Evolutionary conservation across 2,329 filamentous ascomycete species (phyloP), one percentile per base, ranked within the genome.

Genomic region (Ceratocystis lukuohia): DNA sequence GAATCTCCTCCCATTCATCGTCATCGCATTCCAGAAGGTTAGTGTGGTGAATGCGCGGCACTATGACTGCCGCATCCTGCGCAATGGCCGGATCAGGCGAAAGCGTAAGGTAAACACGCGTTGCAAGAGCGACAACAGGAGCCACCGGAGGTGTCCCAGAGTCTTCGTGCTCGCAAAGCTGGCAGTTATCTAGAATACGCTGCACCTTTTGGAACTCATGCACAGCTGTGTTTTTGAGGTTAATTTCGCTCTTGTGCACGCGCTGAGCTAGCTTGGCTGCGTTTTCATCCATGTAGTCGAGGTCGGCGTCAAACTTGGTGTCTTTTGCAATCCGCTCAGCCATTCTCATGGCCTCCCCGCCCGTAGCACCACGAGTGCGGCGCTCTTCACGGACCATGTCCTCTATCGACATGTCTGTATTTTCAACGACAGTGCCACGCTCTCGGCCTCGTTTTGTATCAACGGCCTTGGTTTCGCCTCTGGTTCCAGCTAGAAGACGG

Each of bases 21-120:
- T 99, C 93, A 75, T 97, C 93, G 75, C 94, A 99, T 75, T 96
- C 93, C n/a, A 99, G 79, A 0, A 99, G 84, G 74, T 97, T 99
- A 28, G 81, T 85, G 64, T 87, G 87, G 74, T 99, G 94, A 71
- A 91, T 84, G 25, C 94, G 85, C 5, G 94, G 94, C 2, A 92
- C 91, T 69, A 99, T 94, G 67, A 94, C 87, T 5, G 92, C 89
- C 62, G 91, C 88, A 59, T 90, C 90, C 62, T 89, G 82, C 70
- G 84, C 88, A 56, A 99, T 79, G 73, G 97, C 93, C 0, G 94
- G 95, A 71, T 93, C 87, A 0, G 94, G 95, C 8, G 92, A 86
- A 1, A 99, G 81, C 0, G 94, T 96, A 59, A 99, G 80, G 74
- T 88, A 99, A 15, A 88, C 88, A 63, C 92, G 83, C 1, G 92